Conservation (phyloP, 768 basidiomycete species). For the Boletus reticulatus region DNA sequence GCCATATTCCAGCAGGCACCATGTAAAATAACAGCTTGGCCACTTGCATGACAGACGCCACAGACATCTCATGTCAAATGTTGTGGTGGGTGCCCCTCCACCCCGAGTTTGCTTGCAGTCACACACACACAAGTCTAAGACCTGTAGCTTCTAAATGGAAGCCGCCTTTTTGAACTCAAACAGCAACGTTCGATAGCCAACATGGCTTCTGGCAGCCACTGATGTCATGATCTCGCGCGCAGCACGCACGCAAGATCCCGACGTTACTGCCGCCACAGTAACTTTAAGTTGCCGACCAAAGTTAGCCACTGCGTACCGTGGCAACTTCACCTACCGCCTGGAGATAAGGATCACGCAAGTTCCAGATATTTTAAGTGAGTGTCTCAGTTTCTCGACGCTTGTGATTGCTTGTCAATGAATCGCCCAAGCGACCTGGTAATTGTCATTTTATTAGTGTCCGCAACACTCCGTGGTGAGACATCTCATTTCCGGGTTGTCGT, state of each 20-base stretch:
- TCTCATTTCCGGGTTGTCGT: constrained; percentile 3
- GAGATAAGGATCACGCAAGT: constrained; percentile 12
- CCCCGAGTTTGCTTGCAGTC: background rate
- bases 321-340: background rate
- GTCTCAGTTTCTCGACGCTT: constrained; percentile 19
- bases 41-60: background rate
- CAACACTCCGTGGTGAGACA: constrained; percentile 16
- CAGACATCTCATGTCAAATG: background rate
- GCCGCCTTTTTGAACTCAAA: constrained; percentile 2
- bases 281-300: background rate
- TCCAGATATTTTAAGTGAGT: constrained; percentile 1
- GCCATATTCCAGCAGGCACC: too few species aligned
- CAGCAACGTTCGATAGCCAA: background rate
- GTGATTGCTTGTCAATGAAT: background rate
- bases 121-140: background rate
- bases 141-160: background rate
- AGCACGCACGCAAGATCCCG: background rate
- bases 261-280: background rate
- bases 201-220: background rate
- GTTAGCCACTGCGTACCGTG: background rate
- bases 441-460: background rate
- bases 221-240: background rate
- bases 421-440: background rate
- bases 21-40: too few species aligned
- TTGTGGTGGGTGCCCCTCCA: too few species aligned